These are phyloP conservation scores for Ilyonectria robusta DNA, from an alignment of 2,329 filamentous ascomycete species.

Conservation along the genomic window DNA sequence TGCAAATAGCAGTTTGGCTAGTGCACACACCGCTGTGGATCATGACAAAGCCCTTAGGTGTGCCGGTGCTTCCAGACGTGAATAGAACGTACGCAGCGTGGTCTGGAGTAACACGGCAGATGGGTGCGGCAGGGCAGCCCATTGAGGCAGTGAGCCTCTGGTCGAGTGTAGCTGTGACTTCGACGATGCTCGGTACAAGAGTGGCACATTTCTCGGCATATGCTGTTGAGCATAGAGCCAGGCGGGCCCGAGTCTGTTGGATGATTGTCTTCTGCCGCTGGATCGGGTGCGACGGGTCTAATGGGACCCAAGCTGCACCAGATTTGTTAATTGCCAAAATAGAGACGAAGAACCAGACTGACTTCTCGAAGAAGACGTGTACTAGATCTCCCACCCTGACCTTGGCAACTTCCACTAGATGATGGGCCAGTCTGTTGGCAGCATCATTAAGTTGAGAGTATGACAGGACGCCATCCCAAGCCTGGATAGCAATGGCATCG, in stretches of 20 bases:
- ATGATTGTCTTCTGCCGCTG: conserved; percentile 7
- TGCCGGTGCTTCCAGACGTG: conserved; percentile 47
- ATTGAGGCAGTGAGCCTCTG: not conserved
- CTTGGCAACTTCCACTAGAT: conserved; percentile 27
- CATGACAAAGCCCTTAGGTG: conserved; percentile 44
- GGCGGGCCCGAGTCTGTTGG: not conserved
- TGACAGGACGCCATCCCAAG: conserved; percentile 47
- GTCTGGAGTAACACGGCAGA: not conserved
- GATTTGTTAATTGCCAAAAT: conserved; percentile 17
- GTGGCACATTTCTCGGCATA: not conserved
- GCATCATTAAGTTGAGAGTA: conserved; percentile 34
- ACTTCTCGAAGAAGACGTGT: conserved; percentile 9
- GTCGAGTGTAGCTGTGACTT: conserved; percentile 1
- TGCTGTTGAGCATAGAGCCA: not conserved
- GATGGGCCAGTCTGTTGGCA: conserved; percentile 20
- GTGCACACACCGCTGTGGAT: conserved; percentile 36
- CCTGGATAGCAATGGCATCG: conserved; percentile 36
- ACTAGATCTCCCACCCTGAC: not conserved
- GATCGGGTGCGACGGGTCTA: conserved; percentile 8
- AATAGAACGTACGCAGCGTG: conserved; percentile 41
- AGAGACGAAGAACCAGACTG: conserved; percentile 11
- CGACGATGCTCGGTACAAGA: not conserved
- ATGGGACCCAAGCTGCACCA: conserved; percentile 11
- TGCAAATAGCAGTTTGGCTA: conserved; percentile 21
- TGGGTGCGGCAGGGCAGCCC: not conserved